Percentiles rank a stretch among this genome's conserved stretches.
Conservation (phyloP, 768 basidiomycete species). For the Pisolithus microcarpus region DNA sequence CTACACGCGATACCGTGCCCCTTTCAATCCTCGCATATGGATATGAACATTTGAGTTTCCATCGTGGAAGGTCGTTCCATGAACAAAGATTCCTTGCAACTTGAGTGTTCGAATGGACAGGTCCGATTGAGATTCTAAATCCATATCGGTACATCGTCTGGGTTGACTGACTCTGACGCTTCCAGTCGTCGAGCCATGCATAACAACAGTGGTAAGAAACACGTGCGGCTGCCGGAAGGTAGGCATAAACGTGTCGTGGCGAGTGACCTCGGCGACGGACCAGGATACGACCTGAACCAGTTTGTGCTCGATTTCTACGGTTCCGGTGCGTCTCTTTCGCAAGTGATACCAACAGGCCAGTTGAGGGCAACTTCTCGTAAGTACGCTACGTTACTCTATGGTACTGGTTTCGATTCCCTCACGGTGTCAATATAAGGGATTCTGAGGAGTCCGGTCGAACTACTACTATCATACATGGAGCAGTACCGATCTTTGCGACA, state of each 20-base stretch:
- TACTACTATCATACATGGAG: no score
- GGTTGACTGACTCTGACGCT: no score
- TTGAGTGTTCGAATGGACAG: no score
- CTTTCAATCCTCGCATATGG: not conserved
- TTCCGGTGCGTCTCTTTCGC: conserved; percentile 39
- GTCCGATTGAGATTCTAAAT: conserved; percentile 44
- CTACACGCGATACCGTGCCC: not conserved
- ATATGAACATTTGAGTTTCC: not conserved
- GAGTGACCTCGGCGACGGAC: conserved; percentile 53
- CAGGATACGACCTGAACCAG: conserved; percentile 44
- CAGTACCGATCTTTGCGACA: no score
- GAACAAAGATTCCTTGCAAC: no score
- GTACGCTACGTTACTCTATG: no score
- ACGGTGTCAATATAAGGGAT: no score
- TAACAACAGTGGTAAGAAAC: no score
- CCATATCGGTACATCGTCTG: not conserved
- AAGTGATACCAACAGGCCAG: not conserved
- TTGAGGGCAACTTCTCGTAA: not conserved
- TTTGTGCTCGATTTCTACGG: conserved; percentile 79
- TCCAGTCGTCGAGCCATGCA: not conserved
- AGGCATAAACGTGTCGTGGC: not conserved
- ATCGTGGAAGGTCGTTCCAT: no score
- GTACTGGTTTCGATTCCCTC: no score
- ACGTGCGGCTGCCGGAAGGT: no score
- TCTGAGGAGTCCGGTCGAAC: no score